Evolutionary conservation across 768 basidiomycete genomes (phyloP).

Genomic region (Mycena chlorophos): DNA sequence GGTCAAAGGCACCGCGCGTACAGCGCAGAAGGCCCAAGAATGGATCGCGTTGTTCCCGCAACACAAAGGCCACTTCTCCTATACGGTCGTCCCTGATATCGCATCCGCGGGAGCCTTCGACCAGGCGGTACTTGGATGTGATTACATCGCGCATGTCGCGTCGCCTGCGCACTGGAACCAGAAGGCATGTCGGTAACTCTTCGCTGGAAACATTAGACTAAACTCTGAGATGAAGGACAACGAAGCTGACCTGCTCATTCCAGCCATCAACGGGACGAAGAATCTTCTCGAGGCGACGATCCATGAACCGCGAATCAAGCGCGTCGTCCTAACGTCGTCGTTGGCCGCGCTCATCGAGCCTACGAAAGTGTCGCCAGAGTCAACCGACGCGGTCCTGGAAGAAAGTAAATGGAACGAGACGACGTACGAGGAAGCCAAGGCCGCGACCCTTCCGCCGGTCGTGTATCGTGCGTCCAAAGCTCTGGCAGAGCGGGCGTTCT

Average conservation of each 20-base stretch:
- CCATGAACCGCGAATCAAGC: constrained; percentile 41
- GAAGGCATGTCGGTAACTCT: no score
- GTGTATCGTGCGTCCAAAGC: constrained; percentile 24
- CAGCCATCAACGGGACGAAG: constrained; percentile 22
- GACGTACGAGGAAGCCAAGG: constrained; percentile 22
- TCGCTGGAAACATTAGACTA: not conserved
- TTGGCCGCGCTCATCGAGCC: constrained; percentile 32
- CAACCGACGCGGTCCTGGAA: constrained; percentile 7
- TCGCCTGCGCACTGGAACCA: constrained; percentile 22
- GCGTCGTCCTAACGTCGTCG: constrained; percentile 42
- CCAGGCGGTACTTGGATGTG: constrained; percentile 47
- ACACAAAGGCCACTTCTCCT: constrained; percentile 32
- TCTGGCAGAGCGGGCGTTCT: constrained; percentile 24
- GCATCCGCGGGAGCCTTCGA: constrained; percentile 39
- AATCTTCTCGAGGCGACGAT: constrained; percentile 38
- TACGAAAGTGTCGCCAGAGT: not conserved
- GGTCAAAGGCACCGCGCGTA: constrained; percentile 42
- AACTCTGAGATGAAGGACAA: not conserved
- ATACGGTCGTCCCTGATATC: constrained; percentile 46
- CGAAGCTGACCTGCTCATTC: constrained; percentile 8
- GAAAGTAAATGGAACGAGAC: constrained; percentile 24
- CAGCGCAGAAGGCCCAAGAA: constrained; percentile 41
- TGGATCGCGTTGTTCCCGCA: constrained; percentile 36
- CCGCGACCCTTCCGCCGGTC: not conserved
- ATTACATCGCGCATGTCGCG: constrained; percentile 39